These are phyloP conservation scores for Porcisia hertigi DNA, from an alignment of 208 protist species.

Conservation along the genomic window DNA sequence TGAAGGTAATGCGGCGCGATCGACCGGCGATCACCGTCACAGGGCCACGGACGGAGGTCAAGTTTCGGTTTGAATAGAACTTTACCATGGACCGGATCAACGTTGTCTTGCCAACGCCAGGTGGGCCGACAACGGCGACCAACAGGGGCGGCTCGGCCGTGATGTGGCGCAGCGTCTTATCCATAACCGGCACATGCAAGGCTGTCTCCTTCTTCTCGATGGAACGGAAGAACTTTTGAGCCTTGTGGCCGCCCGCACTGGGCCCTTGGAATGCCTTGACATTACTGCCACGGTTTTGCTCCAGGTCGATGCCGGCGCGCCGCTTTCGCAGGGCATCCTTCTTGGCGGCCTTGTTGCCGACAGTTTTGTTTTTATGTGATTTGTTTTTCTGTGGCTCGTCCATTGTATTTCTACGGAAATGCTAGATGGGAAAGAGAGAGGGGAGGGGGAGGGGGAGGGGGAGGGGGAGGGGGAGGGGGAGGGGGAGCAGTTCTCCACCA, in stretches of 20 bases:
- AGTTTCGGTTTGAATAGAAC: constrained; percentile 95
- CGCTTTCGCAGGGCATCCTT: constrained; percentile 89
- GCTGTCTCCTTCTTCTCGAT: constrained; percentile 88
- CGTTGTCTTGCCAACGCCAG: constrained; percentile 97
- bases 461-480: too few relatives aligned
- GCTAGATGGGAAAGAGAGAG: background rate
- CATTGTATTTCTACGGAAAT: constrained; percentile 22
- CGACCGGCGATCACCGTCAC: constrained; percentile 96
- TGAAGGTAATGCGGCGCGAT: constrained; percentile 96
- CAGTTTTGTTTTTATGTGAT: constrained; percentile 81
- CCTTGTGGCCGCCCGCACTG: constrained; percentile 68
- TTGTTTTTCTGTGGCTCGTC: constrained; percentile 88
- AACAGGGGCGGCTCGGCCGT: constrained; percentile 93
- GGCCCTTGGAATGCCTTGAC: constrained; percentile 90
- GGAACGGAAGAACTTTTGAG: constrained; percentile 80
- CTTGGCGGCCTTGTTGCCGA: constrained; percentile 88
- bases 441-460: too few relatives aligned
- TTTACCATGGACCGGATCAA: constrained; percentile 98
- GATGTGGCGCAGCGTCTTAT: constrained; percentile 87
- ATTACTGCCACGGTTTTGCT: constrained; percentile 92
- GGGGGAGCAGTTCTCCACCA: background rate
- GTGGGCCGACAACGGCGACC: constrained; percentile 97
- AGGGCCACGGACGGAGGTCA: constrained; percentile 95
- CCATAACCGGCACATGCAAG: constrained; percentile 78
- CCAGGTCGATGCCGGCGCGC: constrained; percentile 84